phyloP scores from a whole-genome alignment of 305 asterid genomes.

The Rubia peregrina region DNA sequence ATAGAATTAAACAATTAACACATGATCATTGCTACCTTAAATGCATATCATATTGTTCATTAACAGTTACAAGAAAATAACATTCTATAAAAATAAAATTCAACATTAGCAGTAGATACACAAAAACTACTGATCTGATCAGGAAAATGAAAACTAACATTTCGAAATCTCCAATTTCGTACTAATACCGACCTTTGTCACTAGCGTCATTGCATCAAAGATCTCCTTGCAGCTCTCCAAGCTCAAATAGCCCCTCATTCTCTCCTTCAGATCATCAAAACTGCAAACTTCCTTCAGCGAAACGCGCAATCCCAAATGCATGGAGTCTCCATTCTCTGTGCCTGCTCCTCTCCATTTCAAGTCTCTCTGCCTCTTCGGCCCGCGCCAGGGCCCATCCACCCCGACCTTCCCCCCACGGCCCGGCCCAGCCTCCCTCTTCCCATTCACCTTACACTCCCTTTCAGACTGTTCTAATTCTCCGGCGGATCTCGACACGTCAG shows the following conservation, averaged over 20 bases:
- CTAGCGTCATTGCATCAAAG: constrained; percentile 64
- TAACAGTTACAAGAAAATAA: not conserved
- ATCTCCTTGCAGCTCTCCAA: constrained; percentile 61
- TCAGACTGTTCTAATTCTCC: constrained; percentile 44
- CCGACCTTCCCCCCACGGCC: constrained; percentile 50
- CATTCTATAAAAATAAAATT: not conserved
- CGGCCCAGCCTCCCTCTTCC: constrained; percentile 65
- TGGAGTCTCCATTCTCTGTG: constrained; percentile 31
- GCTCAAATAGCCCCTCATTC: constrained; percentile 78
- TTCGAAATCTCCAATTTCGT: not conserved
- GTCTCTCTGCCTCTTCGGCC: constrained; percentile 82
- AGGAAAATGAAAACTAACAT: not conserved
- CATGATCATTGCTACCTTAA: not conserved
- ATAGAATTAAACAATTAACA: not conserved
- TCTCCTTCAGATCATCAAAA: constrained; percentile 81
- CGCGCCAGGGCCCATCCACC: constrained; percentile 62
- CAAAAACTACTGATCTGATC: not conserved
- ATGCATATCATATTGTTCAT: not conserved
- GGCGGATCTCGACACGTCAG: constrained; percentile 36
- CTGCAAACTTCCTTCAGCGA: constrained; percentile 85
- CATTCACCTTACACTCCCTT: constrained; percentile 14
- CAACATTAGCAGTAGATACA: not conserved
- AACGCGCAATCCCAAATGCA: constrained; percentile 43
- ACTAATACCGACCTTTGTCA: constrained; percentile 52
- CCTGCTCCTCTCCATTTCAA: constrained; percentile 39